phyloP scores from a whole-genome alignment of 2,329 filamentous ascomycete species.

The Verticillium isaacii region DNA sequence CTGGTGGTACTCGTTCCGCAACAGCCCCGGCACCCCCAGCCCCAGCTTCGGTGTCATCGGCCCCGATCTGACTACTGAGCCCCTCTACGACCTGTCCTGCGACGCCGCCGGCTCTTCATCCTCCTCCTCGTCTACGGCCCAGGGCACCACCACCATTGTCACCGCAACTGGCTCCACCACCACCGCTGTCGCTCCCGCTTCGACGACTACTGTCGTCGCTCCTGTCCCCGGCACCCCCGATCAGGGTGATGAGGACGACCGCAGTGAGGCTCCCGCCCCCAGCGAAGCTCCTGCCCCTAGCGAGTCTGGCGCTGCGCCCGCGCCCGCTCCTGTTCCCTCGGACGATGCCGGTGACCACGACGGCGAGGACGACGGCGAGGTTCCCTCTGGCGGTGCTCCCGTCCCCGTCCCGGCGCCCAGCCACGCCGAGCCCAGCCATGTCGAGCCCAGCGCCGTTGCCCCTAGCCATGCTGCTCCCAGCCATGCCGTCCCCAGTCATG shows the following conservation, averaged over 20 bases:
- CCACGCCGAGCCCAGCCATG: background rate
- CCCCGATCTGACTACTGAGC: constrained; percentile 43
- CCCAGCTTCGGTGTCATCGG: constrained; percentile 70
- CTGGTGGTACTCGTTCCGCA: constrained; percentile 77
- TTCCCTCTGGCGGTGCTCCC: background rate
- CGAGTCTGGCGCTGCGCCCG: constrained; percentile 20
- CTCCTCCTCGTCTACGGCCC: constrained; percentile 8
- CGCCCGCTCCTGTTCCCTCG: constrained; percentile 15
- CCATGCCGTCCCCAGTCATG: background rate
- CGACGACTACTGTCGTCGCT: constrained; percentile 16
- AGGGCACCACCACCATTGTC: constrained; percentile 15
- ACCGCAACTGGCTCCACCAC: constrained; percentile 9
- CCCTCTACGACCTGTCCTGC: constrained; percentile 62
- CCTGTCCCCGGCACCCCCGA: constrained; percentile 13
- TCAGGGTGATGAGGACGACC: background rate
- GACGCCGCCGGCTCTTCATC: constrained; percentile 20
- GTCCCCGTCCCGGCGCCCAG: background rate
- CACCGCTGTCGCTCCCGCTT: constrained; percentile 13
- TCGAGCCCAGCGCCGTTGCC: background rate
- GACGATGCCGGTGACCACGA: constrained; percentile 1
- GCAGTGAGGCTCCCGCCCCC: constrained; percentile 6
- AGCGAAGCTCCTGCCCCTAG: constrained; percentile 11
- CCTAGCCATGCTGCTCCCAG: background rate
- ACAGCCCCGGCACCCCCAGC: constrained; percentile 54
- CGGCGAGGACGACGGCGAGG: background rate